Conservation (phyloP, 169 alveolate genomes). For the Theileria annulata region DNA sequence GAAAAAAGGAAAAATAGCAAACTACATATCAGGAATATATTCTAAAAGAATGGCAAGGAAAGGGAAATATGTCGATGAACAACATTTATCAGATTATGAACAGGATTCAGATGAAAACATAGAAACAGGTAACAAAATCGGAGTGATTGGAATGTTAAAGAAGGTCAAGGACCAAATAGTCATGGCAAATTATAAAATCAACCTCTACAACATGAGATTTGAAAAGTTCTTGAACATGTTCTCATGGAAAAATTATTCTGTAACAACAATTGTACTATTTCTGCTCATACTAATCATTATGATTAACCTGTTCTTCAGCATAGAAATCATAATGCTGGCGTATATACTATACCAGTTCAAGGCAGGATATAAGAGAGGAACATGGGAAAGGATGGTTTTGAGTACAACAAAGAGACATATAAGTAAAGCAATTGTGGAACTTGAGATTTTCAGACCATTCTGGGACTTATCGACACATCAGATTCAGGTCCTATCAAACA, state of each 20-base stretch:
- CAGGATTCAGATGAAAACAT: slow-evolving; percentile 27
- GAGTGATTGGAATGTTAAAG: slow-evolving; percentile 56
- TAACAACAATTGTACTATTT: slow-evolving; percentile 39
- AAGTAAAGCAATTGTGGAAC: slow-evolving; percentile 31
- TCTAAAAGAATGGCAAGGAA: slow-evolving; percentile 15
- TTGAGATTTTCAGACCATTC: slow-evolving; percentile 56
- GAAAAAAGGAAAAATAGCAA: slow-evolving; percentile 12
- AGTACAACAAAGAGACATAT: slow-evolving; percentile 38
- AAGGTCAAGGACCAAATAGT: slow-evolving; percentile 60
- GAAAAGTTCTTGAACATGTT: slow-evolving; percentile 67
- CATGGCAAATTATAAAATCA: slow-evolving; percentile 48
- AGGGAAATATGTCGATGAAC: slow-evolving; percentile 18
- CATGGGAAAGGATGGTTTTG: slow-evolving; percentile 57
- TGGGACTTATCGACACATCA: slow-evolving; percentile 65
- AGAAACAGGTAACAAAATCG: slow-evolving; percentile 19
- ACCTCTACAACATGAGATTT: slow-evolving; percentile 48
- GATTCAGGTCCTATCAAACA: slow-evolving; percentile 17
- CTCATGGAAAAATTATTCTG: slow-evolving; percentile 49
- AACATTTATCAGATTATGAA: slow-evolving; percentile 19
- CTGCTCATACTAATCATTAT: slow-evolving; percentile 22
- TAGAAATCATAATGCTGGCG: slow-evolving; percentile 22
- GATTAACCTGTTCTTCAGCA: slow-evolving; percentile 42
- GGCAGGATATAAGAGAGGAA: slow-evolving; percentile 55
- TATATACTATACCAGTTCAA: slow-evolving; percentile 49
- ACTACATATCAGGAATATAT: slow-evolving; percentile 11